phyloP scores from a whole-genome alignment of 495 filamentous ascomycete genomes.

The Penicillium fimorum region DNA sequence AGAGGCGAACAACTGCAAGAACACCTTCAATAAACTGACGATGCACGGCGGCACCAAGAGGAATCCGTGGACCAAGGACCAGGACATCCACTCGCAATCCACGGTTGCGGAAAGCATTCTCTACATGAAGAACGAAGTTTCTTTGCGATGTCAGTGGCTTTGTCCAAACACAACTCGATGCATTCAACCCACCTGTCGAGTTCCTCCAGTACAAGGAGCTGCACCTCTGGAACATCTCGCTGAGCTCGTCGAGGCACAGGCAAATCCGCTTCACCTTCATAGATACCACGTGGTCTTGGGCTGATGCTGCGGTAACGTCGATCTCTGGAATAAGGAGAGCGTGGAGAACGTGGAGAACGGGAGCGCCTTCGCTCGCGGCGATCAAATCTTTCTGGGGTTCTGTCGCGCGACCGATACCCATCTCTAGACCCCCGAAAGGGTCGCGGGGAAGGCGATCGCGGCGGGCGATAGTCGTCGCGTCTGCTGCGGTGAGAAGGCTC shows the following conservation, averaged over 20 bases:
- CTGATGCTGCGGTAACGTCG: slow-evolving; percentile 68
- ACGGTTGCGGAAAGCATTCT: slow-evolving; percentile 67
- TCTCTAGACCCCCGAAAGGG: slow-evolving; percentile 58
- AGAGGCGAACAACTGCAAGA: slow-evolving; percentile 75
- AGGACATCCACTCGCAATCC: slow-evolving; percentile 74
- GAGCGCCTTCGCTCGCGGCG: slow-evolving; percentile 63
- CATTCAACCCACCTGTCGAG: slow-evolving; percentile 60
- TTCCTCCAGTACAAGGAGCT: slow-evolving; percentile 78
- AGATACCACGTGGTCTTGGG: slow-evolving; percentile 52
- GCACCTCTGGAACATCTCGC: slow-evolving; percentile 84
- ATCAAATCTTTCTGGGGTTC: slow-evolving; percentile 58
- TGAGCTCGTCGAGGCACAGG: slow-evolving; percentile 72
- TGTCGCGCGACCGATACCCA: slow-evolving; percentile 63
- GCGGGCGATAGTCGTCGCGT: slow-evolving; percentile 64
- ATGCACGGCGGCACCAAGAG: slow-evolving; percentile 72
- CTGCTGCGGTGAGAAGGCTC: slow-evolving; percentile 47
- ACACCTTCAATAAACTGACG: slow-evolving; percentile 89
- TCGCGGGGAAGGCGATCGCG: slow-evolving; percentile 61
- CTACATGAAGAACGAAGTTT: slow-evolving; percentile 78
- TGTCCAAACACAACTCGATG: neutral
- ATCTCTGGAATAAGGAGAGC: slow-evolving; percentile 56
- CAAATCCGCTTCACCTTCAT: slow-evolving; percentile 59
- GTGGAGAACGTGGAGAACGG: slow-evolving; percentile 49
- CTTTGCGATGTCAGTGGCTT: slow-evolving; percentile 35
- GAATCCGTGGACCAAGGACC: slow-evolving; percentile 72